Evolutionary conservation across 805 yeast genomes (phyloP), one percentile per base, ranked within the genome.

Genomic region (Hyphopichia homilentoma): DNA sequence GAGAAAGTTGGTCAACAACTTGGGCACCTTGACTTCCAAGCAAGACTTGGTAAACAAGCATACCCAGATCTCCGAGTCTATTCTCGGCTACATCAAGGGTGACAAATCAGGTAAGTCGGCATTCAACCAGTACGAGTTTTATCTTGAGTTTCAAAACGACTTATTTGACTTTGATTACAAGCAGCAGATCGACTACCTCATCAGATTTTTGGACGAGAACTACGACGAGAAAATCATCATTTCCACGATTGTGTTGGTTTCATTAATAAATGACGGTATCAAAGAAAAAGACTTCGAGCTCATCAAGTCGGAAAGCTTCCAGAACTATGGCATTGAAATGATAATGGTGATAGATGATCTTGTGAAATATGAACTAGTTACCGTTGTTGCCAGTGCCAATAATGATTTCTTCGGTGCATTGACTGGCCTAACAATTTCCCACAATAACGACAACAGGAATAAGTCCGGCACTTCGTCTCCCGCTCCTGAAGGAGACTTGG

Each of bases 1-100:
- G 43, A 80, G 80, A 48, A 59, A 67, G 30, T 77, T 89, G 45
- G 95, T 90, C 6, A 75, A 76, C 13, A 79, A 77, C 27, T 62
- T 90, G 20, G 79, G 83, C 6, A 69, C 68, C 9, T 56, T 90
- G 29, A 89, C 87, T 36, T 61, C 68, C 6, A 69, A 75, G 29
- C 95, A 88, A 54, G 78, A 72, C 24, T 63, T 76, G 43, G 71
- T 93, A 18, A 75, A 82, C 40, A 73, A 75, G 35, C 95, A 86
- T 51, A 85, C 96, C 0, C 59, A 59, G 4, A 55, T 88, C n/a
- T 83, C 90, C 7, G 93, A 86, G 45, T 62, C 61, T 20, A 66
- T 85, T 1, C 59, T 85, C 47, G 50, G 61, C 8, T 57, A 61
- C 22, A 75, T 79, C 12, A 65, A 65, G 28, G 21, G 24, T 11